Evolutionary conservation across 2,329 filamentous ascomycete genomes (phyloP), one percentile per base, ranked within the genome.

Genomic region (Cladosporium oxysporum): DNA sequence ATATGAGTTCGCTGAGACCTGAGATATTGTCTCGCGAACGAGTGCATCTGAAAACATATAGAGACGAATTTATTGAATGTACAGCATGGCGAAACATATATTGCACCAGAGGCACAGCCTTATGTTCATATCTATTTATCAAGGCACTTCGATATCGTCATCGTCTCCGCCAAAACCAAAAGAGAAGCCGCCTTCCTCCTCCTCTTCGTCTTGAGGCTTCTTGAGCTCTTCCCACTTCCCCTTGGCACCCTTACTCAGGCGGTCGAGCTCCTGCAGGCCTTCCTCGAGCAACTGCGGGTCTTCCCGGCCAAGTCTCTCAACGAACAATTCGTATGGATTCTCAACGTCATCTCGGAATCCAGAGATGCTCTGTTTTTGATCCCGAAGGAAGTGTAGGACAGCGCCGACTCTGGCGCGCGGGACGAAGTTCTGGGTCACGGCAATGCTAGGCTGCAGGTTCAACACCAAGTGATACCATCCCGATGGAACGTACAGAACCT

Each of bases 391-490:
- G 1, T 86, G 86, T 62, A 98, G 78, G 0, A 93, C 93, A 52
- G 92, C 88, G 0, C 85, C 82, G 1, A 97, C 79, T 72, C 94
- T 90, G 4, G 87, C 88, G 47, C 80, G 78, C 0, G 95, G 93
- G 14, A 98, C 91, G 75, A 98, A 97, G 76, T 98, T 98, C 76
- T 98, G 94, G 8, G 94, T 98, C 69, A 98, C 84, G 4, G 94
- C 95, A 69, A 98, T 91, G 52, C 91, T 90, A 14, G 87, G 84
- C 71, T 93, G 90, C 1, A 97, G 81, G 74, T 98, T 98, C 55
- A 98, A 89, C 11, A 98, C 95, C 35, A 98, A 82, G 82, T 98
- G 94, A 89, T 95, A 98, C 94, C 94, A 98, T 6, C 94, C 93
- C 61, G 90, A 93, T 0, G 95, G 94, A 6, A 98, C 94, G 75